Evolutionary conservation across 2,329 filamentous ascomycete species (phyloP).

Genomic region (Coniosporium tulheliwenetii): DNA sequence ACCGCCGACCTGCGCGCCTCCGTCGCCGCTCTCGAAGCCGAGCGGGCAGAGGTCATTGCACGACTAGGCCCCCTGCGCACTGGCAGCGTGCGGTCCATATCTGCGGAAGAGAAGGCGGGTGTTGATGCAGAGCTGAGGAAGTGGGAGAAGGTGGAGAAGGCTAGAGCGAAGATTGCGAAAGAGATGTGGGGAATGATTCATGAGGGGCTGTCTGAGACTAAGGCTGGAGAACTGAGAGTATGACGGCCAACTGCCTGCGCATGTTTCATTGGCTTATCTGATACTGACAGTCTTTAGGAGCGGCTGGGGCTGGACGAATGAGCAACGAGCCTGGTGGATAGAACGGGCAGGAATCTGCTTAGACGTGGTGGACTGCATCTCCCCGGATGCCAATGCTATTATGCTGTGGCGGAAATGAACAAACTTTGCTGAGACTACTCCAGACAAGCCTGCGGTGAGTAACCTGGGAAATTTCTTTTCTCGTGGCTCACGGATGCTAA

Average conservation of each 20-base stretch:
- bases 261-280: not conserved
- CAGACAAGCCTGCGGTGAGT: too few relatives aligned
- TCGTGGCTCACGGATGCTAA: too few relatives aligned
- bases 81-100: conserved; percentile 29
- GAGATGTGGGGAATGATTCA: conserved; percentile 36
- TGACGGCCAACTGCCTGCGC: not conserved
- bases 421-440: not conserved
- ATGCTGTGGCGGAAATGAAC: not conserved
- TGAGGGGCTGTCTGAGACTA: conserved; percentile 27
- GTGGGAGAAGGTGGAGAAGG: conserved; percentile 21
- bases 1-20: conserved; percentile 31
- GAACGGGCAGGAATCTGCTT: not conserved
- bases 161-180: conserved; percentile 31
- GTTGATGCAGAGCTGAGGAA: conserved; percentile 30
- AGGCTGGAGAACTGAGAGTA: not conserved
- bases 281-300: not conserved
- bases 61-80: conserved; percentile 25
- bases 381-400: not conserved
- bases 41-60: conserved; percentile 24
- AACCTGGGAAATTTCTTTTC: too few relatives aligned
- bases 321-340: not conserved
- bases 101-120: conserved; percentile 28
- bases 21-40: conserved; percentile 26
- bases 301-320: not conserved
- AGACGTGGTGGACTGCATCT: not conserved